These are phyloP conservation scores for Caloboletus firmus DNA, from an alignment of 1,284 basidiomycete species.

Conservation along the genomic window DNA sequence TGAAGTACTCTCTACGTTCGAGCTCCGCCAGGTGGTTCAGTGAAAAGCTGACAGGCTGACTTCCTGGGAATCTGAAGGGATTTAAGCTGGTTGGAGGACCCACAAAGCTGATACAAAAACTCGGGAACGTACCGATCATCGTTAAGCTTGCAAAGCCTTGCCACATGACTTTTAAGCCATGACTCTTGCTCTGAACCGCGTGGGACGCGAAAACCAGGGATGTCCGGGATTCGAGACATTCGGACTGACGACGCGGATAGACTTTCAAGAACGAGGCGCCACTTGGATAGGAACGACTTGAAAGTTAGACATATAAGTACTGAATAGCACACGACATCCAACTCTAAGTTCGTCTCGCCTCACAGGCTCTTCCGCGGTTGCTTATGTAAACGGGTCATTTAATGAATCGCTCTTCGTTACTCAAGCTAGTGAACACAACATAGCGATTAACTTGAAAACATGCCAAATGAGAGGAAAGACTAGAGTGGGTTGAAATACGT, in stretches of 20 bases:
- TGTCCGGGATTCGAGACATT: slow-evolving; percentile 57
- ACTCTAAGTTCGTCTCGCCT: neutral
- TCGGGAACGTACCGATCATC: slow-evolving; percentile 49
- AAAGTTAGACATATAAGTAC: slow-evolving; percentile 6
- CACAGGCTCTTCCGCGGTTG: neutral
- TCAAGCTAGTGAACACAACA: slow-evolving; percentile 1
- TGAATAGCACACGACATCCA: neutral
- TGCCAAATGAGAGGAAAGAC: slow-evolving; percentile 17
- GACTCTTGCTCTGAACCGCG: slow-evolving; percentile 55
- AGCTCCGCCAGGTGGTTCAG: slow-evolving; percentile 69
- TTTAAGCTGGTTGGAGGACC: slow-evolving; percentile 5
- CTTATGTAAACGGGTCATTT: slow-evolving; percentile 28
- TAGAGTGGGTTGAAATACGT: slow-evolving; percentile 26
- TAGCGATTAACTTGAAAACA: slow-evolving; percentile 25
- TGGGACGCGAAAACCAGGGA: slow-evolving; percentile 61
- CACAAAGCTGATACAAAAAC: neutral
- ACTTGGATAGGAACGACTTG: neutral
- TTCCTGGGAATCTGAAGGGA: slow-evolving; percentile 78
- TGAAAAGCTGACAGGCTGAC: slow-evolving; percentile 90
- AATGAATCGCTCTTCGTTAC: neutral
- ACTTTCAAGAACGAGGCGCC: slow-evolving; percentile 11
- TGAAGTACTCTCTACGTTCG: slow-evolving; percentile 78
- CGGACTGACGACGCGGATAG: neutral
- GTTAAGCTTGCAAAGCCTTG: slow-evolving; percentile 62
- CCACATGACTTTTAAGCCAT: slow-evolving; percentile 66